Conservation (phyloP, 768 basidiomycete species). For the Ramaria sp. region DNA sequence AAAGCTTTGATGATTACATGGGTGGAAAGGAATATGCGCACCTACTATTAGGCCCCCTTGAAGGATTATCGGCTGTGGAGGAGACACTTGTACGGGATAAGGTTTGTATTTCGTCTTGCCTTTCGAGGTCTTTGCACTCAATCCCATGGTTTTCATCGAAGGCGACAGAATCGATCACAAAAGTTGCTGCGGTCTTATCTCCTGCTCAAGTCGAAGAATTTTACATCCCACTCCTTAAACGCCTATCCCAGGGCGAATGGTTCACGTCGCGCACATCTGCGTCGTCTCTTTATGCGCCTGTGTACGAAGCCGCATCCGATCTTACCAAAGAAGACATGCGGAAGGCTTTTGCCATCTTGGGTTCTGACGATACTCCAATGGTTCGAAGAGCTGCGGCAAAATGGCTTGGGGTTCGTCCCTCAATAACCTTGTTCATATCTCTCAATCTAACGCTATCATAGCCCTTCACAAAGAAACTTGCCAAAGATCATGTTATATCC, state of each 20-base stretch:
- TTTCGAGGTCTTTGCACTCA: neutral
- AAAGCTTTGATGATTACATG: conserved; percentile 87
- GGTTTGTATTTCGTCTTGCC: conserved; percentile 33
- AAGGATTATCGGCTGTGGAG: conserved; percentile 93
- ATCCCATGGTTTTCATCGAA: conserved; percentile 23
- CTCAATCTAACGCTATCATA: conserved; percentile 23
- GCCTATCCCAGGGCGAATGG: conserved; percentile 92
- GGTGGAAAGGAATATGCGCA: conserved; percentile 86
- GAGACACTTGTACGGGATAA: conserved; percentile 98
- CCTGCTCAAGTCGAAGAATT: conserved; percentile 75
- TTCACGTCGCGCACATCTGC: conserved; percentile 97
- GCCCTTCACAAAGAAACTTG: conserved; percentile 72
- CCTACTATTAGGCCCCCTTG: conserved; percentile 80
- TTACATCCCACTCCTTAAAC: conserved; percentile 85
- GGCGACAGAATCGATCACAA: conserved; percentile 95
- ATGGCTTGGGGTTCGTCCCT: conserved; percentile 76
- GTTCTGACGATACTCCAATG: conserved; percentile 96
- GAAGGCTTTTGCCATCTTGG: conserved; percentile 71
- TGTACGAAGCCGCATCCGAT: conserved; percentile 71
- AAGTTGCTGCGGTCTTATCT: conserved; percentile 70
- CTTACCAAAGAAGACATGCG: conserved; percentile 78
- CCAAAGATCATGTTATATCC: conserved; percentile 69
- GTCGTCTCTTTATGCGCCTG: conserved; percentile 84
- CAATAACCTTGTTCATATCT: neutral
- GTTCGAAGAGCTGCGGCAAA: conserved; percentile 93